Evolutionary conservation across 331 rosid genomes (phyloP), one percentile per base, ranked within the genome.

Genomic region (Telfairia occidentalis): DNA sequence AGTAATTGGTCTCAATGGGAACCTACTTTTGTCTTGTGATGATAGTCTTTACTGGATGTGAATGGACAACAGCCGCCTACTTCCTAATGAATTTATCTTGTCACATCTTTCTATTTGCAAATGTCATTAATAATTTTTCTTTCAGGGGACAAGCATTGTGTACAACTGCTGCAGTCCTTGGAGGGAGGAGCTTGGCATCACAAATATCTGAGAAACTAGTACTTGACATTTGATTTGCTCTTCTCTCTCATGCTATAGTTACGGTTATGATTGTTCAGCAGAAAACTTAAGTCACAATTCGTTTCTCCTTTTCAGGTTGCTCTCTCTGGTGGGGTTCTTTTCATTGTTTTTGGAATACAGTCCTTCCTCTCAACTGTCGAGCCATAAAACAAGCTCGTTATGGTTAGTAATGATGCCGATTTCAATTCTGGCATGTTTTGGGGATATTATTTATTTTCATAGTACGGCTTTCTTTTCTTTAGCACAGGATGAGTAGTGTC

Each of bases 101-200:
- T 18, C 29, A 50, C 46, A 29, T 24, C 69, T 73, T 71, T 32
- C 38, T 53, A 13, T 55, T 79, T 24, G 12, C 37, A 3, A 53
- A 42, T 77, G 55, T 75, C 30, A 77, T 58, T 18, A 73, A 24
- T 16, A 82, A 12, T 85, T 21, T 69, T 63, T 73, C 63, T 77
- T 69, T 66, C 85, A 95, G 99, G 74, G 99, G 97, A 45, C 99
- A 95, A 40, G 92, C 97, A 6, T 77, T 95, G 79, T 95, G 99
- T 85, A 95, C 97, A 53, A n/a, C 81, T 76, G 97, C 94, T 78
- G 96, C 99, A 71, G 99, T 92, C 74, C 35, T 92, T 71, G 97
- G 97, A 63, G 99, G 97, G 70, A 92, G 89, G 90, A 90, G 93
- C 87, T 86, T 95, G 89, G 97, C 97, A 24, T 90, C 99, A 58